phyloP scores from a whole-genome alignment of 129 eudicot species.

The Dittrichia graveolens region DNA sequence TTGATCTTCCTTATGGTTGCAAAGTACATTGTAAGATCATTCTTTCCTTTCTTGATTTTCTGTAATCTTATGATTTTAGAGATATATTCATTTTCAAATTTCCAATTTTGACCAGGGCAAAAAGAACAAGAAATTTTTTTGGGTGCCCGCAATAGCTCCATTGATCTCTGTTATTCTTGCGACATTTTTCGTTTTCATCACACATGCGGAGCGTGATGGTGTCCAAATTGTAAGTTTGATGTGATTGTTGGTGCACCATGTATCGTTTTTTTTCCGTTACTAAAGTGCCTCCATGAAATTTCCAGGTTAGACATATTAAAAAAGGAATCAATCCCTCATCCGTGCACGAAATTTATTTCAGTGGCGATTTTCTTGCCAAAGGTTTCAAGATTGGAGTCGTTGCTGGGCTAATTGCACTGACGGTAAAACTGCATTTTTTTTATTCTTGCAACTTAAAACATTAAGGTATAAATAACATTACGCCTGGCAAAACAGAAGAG shows the following conservation, averaged over 20 bases:
- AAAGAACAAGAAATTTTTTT: slow-evolving; percentile 59
- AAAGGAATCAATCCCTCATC: slow-evolving; percentile 66
- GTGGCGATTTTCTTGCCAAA: slow-evolving; percentile 51
- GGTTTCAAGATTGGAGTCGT: slow-evolving; percentile 71
- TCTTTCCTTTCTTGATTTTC: slow-evolving; percentile 4
- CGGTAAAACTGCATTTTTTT: slow-evolving; percentile 19
- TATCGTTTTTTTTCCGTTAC: background rate
- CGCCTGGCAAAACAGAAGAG: too few relatives aligned
- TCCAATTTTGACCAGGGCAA: slow-evolving; percentile 44
- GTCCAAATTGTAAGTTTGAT: slow-evolving; percentile 59
- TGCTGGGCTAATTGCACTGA: slow-evolving; percentile 60
- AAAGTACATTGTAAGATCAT: slow-evolving; percentile 65
- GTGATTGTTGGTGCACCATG: background rate
- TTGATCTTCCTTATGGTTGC: slow-evolving; percentile 60
- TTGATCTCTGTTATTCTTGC: slow-evolving; percentile 67
- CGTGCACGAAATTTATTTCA: slow-evolving; percentile 39
- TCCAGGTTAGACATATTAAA: slow-evolving; percentile 55
- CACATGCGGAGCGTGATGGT: slow-evolving; percentile 60
- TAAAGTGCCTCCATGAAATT: background rate
- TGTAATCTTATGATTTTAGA: slow-evolving; percentile 33
- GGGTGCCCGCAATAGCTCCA: slow-evolving; percentile 85
- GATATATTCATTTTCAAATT: background rate
- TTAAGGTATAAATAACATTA: too few relatives aligned
- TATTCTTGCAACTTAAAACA: too few relatives aligned
- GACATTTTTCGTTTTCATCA: slow-evolving; percentile 64